Evolutionary conservation across 306 rosid species (phyloP), one percentile per base, ranked within the genome.

Genomic region (Ochetophila trinervis): DNA sequence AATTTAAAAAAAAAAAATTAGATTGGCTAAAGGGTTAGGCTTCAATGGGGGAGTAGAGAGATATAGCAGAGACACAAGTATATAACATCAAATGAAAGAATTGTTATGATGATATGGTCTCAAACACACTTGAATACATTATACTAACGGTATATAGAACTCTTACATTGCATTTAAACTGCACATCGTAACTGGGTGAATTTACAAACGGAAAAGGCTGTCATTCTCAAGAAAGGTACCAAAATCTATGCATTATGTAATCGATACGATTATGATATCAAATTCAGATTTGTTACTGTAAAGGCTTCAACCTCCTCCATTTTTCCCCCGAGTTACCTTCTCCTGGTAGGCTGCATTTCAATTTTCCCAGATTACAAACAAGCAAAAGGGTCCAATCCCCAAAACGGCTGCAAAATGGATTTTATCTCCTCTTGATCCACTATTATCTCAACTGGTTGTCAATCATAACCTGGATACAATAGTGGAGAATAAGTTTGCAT

Each of bases 11-110:
- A 27, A 27, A 27, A 27, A 27, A 27, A 27, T 40, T 40, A 40
- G 45, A 40, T 40, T 40, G 12, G 12, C 45, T 40, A 8, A 40
- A 10, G 45, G 45, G 3, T 40, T 40, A 10, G 45, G 45, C 45
- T 40, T 9, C 45, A 9, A 40, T 40, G 4, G n/a, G 42, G 42
- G 45, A 40, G 13, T 8, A 50, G 19, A 67, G 13, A 27, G 8
- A 24, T 55, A 56, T 16, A 17, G 10, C 76, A 20, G 4, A 62
- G 67, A 44, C 8, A 60, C 22, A 47, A 63, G 44, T 62, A 65
- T 76, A 82, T 76, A 80, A 60, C 80, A 79, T 74, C 69, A 55
- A 67, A 69, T 55, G 78, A 80, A 89, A 82, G 82, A 82, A 80
- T 86, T 67, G 62, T 73, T 74, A 70, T 79, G 63, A 72, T 53